Base-by-base conservation (phyloP, 768 basidiomycete species). In the Auricularia sp. region DNA sequence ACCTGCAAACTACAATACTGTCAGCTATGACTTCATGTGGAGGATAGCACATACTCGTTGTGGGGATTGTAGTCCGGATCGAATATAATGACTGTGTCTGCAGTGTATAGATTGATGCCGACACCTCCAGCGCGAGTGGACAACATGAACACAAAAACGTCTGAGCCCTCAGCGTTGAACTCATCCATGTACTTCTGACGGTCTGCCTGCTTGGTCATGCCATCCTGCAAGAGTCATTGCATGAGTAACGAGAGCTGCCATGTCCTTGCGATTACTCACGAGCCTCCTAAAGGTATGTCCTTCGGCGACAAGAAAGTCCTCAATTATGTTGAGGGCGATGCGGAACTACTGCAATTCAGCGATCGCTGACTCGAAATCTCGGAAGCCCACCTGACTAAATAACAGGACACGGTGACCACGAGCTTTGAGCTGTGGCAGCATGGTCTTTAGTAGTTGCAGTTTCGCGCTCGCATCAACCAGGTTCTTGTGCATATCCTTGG, bases 61-160 rank as follows among this genome's bases (percentile, higher is more conserved):
- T 97, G 94, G n/a, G 96, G 96, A 71, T 99, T 99, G 75, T 94
- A 99, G 77, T 99, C 97, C 0, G 94, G 94, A 72, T 99, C 96
- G 69, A 88, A 92, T 64, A 94, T 87, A 54, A 94, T 89, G 35
- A 95, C 94, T 0, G 94, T 96, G 73, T 98, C 96, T 21, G 96
- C 95, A 7, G 87, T 90, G 78, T 89, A 83, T 36, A 93, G 83
- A 73, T 98, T 98, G 51, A 79, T 90, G 63, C 92, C 92, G 63
- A 93, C 91, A 63, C 94, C 95, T 16, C 96, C 95, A 51, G 96
- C 97, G 36, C 96, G 86, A 42, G 95, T 92, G 3, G 92, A 90
- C 47, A 99, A 80, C 2, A 99, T 78, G 75, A 93, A 99, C 67
- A 98, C 87, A 74, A 95, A 96, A 63, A 88, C 77, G 61, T 95